These are phyloP conservation scores for Taphrina communis DNA, from an alignment of 1,139 yeast species.

Conservation along the genomic window DNA sequence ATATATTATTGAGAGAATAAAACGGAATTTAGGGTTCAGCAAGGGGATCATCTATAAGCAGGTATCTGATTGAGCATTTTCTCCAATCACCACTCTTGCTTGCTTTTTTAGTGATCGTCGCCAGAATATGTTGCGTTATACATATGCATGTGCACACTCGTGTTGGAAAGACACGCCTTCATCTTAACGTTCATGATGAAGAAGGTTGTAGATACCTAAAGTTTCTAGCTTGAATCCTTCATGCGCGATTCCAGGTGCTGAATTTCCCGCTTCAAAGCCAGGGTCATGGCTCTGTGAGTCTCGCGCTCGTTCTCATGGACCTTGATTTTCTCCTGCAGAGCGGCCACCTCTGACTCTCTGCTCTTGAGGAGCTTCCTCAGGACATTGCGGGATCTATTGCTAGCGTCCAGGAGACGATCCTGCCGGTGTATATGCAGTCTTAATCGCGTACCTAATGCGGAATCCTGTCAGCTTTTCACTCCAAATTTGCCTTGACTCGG, in stretches of 20 bases:
- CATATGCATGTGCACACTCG: not conserved
- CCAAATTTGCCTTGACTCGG: too few species aligned
- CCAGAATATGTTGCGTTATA: too few species aligned
- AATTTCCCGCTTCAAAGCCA: conserved; percentile 20
- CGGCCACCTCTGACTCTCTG: not conserved
- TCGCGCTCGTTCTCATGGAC: conserved; percentile 9
- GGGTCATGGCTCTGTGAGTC: conserved; percentile 7
- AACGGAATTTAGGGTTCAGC: not conserved
- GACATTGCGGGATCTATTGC: conserved; percentile 11
- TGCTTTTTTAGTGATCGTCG: too few species aligned
- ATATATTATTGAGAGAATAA: not conserved
- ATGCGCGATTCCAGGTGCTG: not conserved
- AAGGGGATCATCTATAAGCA: not conserved
- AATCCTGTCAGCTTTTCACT: too few species aligned
- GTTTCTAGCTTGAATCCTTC: not conserved
- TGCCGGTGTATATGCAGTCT: conserved; percentile 6
- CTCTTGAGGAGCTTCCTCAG: conserved; percentile 1
- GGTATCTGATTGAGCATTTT: too few species aligned
- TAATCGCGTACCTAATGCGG: not conserved
- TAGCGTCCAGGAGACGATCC: conserved; percentile 10
- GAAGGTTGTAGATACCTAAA: not conserved
- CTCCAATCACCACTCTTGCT: too few species aligned
- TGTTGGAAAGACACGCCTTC: not conserved
- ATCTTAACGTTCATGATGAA: too few species aligned
- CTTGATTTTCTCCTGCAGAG: not conserved